Conservation (phyloP, 148 eudicot species). For the Nepenthes mirabilis region DNA sequence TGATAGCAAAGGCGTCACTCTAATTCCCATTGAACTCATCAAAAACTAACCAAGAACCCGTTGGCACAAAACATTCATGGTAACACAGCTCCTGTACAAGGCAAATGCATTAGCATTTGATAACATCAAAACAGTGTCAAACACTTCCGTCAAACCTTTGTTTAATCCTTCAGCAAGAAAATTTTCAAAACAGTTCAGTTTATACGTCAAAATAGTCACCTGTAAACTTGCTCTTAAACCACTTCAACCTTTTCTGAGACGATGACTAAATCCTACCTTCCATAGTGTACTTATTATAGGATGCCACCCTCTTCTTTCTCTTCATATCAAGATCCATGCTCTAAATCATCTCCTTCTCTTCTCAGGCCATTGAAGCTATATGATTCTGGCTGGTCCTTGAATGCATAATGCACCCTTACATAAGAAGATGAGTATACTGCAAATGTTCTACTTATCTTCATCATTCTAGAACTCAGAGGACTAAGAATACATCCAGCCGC, state of each 20-base stretch:
- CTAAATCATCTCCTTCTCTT: slow-evolving; percentile 30
- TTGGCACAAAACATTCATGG: not conserved
- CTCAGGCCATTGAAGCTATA: slow-evolving; percentile 72
- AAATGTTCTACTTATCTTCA: slow-evolving; percentile 79
- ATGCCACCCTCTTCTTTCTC: slow-evolving; percentile 85
- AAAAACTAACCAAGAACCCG: too few relatives aligned
- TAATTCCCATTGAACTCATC: too few relatives aligned
- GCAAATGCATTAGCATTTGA: too few relatives aligned
- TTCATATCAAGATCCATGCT: slow-evolving; percentile 45
- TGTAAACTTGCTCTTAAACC: slow-evolving; percentile 80
- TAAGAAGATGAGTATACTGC: slow-evolving; percentile 47
- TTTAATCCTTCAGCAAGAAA: too few relatives aligned
- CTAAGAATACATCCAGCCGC: not conserved
- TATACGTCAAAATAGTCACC: slow-evolving; percentile 24
- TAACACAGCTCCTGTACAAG: too few relatives aligned
- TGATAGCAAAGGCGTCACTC: too few relatives aligned
- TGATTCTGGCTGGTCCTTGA: slow-evolving; percentile 45
- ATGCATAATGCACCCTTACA: slow-evolving; percentile 42
- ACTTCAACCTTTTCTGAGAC: slow-evolving; percentile 66
- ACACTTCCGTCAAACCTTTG: too few relatives aligned
- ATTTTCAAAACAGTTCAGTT: not conserved
- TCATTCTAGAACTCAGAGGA: slow-evolving; percentile 6
- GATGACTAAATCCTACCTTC: slow-evolving; percentile 92
- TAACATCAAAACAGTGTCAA: too few relatives aligned
- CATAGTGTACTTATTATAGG: slow-evolving; percentile 67